Evolutionary conservation across 2,329 filamentous ascomycete species (phyloP).

Genomic region (Verticillium nonalfalfae): DNA sequence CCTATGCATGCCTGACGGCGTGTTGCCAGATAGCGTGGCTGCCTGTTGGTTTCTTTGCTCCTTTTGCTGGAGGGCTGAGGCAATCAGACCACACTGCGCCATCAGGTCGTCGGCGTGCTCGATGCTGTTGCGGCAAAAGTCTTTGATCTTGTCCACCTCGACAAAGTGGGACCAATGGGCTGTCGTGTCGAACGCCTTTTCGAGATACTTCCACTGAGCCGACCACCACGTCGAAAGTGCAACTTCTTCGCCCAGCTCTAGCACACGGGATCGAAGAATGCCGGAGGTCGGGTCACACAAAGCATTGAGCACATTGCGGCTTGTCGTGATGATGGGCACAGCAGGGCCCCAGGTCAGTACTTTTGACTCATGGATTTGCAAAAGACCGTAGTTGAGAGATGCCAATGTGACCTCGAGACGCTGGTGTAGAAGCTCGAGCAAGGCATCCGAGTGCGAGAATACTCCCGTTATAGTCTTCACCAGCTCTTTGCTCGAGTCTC

Average conservation of each 20-base stretch:
- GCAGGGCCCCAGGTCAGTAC: constrained; percentile 50
- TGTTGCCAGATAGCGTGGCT: constrained; percentile 9
- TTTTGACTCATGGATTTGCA: constrained; percentile 24
- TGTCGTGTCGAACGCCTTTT: constrained; percentile 66
- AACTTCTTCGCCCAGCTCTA: constrained; percentile 56
- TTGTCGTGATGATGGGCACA: constrained; percentile 49
- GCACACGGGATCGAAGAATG: constrained; percentile 44
- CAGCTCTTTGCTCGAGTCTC: constrained; percentile 73
- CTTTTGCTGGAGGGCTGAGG: constrained; percentile 51
- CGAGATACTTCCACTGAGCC: constrained; percentile 74
- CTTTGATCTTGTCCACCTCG: constrained; percentile 74
- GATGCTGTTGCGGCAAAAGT: constrained; percentile 93
- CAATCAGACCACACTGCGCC: constrained; percentile 77
- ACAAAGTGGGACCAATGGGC: constrained; percentile 75
- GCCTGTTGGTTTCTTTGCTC: constrained; percentile 4
- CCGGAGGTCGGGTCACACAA: constrained; percentile 52
- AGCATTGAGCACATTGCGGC: constrained; percentile 48
- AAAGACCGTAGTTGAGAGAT: constrained; percentile 31
- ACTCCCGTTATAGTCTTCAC: constrained; percentile 77
- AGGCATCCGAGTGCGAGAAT: constrained; percentile 41
- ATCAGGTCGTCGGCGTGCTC: constrained; percentile 85
- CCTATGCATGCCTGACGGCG: constrained; percentile 31
- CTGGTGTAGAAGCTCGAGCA: constrained; percentile 38
- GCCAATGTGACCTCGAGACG: constrained; percentile 34
- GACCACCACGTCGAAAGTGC: constrained; percentile 77